These are phyloP conservation scores for Phycomyces nitens DNA, from an alignment of 192 early-diverging fungal genomes.

Conservation along the genomic window DNA sequence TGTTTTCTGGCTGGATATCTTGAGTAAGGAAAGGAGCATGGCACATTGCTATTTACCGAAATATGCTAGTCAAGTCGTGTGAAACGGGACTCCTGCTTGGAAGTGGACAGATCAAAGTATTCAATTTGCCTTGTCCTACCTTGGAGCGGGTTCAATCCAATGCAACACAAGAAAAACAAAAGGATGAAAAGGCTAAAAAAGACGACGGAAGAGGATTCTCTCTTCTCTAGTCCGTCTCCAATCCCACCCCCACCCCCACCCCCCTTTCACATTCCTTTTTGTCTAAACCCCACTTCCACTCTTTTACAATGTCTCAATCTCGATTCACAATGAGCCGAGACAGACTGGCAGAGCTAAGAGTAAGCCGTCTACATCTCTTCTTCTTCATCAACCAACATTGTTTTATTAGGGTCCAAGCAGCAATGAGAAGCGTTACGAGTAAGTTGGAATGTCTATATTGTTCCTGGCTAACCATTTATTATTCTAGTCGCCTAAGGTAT, in stretches of 20 bases:
- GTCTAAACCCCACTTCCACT: neutral
- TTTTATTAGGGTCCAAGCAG: conserved; percentile 22
- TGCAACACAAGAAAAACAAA: too few relatives aligned
- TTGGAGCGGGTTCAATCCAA: too few relatives aligned
- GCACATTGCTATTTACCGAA: too few relatives aligned
- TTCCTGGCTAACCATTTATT: neutral
- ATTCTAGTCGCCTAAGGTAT: conserved; percentile 15
- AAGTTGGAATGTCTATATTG: too few relatives aligned
- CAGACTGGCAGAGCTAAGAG: conserved; percentile 34
- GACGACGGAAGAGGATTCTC: neutral
- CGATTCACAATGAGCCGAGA: conserved; percentile 40
- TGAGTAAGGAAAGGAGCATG: too few relatives aligned
- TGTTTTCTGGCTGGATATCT: too few relatives aligned
- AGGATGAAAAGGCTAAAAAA: too few relatives aligned
- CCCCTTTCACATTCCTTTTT: conserved; percentile 19
- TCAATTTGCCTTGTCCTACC: too few relatives aligned
- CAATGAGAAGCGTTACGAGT: conserved; percentile 33
- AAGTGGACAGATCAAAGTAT: too few relatives aligned
- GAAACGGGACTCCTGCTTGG: too few relatives aligned
- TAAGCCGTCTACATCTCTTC: too few relatives aligned
- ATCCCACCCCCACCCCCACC: neutral
- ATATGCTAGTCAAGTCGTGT: too few relatives aligned
- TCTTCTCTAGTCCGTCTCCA: conserved; percentile 9
- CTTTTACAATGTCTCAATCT: conserved; percentile 23
- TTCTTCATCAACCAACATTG: neutral